Base-by-base conservation (phyloP, 768 basidiomycete species). In the Amanita phalloides region DNA sequence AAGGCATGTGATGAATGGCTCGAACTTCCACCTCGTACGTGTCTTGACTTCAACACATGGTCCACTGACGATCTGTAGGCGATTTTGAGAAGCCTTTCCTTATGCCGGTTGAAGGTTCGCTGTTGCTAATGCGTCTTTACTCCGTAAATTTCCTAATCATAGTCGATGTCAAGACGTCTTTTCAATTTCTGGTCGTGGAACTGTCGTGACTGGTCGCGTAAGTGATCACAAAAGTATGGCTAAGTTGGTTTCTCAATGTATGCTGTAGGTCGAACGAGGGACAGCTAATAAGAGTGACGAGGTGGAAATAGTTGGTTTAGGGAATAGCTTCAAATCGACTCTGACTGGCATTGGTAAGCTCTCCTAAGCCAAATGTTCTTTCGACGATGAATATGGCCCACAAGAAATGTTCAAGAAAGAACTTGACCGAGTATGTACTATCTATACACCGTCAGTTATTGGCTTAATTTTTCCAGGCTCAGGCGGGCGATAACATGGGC, bases 351-450 rank as follows among this genome's bases (percentile, higher is more conserved):
- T 94, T 64, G 90, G 86, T 86, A 58, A 49, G 80, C 69, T 1
- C 6, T 53, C 20, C 41, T 43, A 32, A 0, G 21, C 37, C 0
- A 7, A 21, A 14, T 45, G 5, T 21, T 48, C 14, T 28, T 21
- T 17, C 45, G 36, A 36, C 30, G 1, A 14, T 46, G 37, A 13
- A 48, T 35, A n/a, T 30, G 10, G 37, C 13, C 21, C 37, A 57
- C 14, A 58, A 93, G 95, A 97, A 71, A 97, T 96, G 91, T 98
- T 98, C 84, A 95, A 96, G 78, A 97, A 96, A 75, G 96, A 99
- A 71, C 81, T 99, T 51, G 96, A 99, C 35, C 83, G 93, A 51
- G 88, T 85, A 68, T 38, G 76, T 60, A 14, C n/a, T 17, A 4
- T n/a, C n/a, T 36, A 48, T 23, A 53, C 41, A 14, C 9, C 32